phyloP scores from a whole-genome alignment of 129 eudicot species.

The Kitagawia praeruptora region DNA sequence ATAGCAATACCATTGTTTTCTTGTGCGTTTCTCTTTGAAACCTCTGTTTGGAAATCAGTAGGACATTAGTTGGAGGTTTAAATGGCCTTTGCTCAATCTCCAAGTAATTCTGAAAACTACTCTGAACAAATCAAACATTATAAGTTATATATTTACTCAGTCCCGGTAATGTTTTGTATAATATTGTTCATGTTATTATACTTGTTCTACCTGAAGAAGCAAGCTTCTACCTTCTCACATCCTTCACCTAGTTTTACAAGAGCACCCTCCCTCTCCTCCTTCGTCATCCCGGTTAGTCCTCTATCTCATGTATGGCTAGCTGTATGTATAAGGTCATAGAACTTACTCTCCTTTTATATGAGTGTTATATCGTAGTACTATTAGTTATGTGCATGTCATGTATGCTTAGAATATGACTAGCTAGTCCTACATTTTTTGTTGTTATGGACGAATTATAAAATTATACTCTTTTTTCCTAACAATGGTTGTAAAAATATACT shows the following conservation, averaged over 20 bases:
- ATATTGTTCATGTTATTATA: constrained; percentile 40
- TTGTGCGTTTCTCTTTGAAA: not conserved
- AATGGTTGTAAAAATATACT: no score
- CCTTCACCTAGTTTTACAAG: constrained; percentile 20
- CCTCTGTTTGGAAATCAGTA: no score
- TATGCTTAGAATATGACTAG: no score
- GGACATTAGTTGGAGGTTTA: not conserved
- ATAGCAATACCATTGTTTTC: no score
- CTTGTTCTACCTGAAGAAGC: constrained; percentile 40
- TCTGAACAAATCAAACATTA: constrained; percentile 41
- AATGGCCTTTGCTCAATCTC: constrained; percentile 18
- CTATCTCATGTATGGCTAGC: no score
- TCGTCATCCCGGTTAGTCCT: not conserved
- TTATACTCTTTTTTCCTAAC: no score
- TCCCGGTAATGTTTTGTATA: constrained; percentile 49
- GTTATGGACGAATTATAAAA: no score
- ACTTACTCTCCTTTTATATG: no score
- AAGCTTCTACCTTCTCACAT: constrained; percentile 20
- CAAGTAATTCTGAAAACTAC: constrained; percentile 18
- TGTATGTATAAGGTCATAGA: no score
- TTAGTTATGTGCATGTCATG: no score
- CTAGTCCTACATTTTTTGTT: no score
- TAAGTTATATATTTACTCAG: constrained; percentile 39
- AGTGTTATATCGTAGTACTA: no score
- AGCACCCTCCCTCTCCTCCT: not conserved